phyloP scores from a whole-genome alignment of 257 asterid species.

The Jacaranda mimosifolia region DNA sequence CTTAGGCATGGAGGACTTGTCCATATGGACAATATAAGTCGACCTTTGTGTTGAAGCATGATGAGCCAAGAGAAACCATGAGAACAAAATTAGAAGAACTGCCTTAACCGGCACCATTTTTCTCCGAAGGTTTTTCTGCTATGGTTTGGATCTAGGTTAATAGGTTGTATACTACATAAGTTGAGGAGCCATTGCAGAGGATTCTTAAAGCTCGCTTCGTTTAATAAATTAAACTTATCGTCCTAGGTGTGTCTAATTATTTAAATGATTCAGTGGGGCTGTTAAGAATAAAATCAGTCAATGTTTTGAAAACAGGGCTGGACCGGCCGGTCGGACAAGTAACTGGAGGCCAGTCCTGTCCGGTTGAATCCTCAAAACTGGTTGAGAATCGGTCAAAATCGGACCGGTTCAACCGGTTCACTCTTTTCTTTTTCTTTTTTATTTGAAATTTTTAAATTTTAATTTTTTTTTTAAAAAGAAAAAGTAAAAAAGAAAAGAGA shows the following conservation, averaged over 20 bases:
- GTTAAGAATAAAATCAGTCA: slow-evolving; percentile 35
- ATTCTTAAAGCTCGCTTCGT: slow-evolving; percentile 6
- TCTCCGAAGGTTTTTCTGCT: slow-evolving; percentile 1
- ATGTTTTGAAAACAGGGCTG: too few relatives aligned
- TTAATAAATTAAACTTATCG: slow-evolving; percentile 8
- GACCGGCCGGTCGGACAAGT: too few relatives aligned
- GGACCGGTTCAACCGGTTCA: too few relatives aligned
- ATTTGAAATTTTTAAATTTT: too few relatives aligned
- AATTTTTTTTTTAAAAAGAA: too few relatives aligned
- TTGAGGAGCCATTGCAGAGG: neutral
- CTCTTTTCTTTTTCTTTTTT: too few relatives aligned
- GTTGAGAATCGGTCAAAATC: too few relatives aligned
- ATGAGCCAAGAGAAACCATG: slow-evolving; percentile 38
- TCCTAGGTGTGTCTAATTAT: slow-evolving; percentile 12
- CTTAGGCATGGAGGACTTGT: slow-evolving; percentile 58
- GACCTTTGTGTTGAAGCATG: slow-evolving; percentile 46
- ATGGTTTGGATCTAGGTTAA: neutral
- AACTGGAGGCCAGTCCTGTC: too few relatives aligned
- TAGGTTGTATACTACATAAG: neutral
- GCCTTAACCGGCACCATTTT: slow-evolving; percentile 38
- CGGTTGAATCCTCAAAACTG: too few relatives aligned
- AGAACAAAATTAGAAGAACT: slow-evolving; percentile 36
- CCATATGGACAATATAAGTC: slow-evolving; percentile 59
- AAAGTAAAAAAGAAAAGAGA: too few relatives aligned
- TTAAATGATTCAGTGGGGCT: slow-evolving; percentile 17